Conservation (phyloP, 1,284 basidiomycete species). For the Thecaphora frezii region DNA sequence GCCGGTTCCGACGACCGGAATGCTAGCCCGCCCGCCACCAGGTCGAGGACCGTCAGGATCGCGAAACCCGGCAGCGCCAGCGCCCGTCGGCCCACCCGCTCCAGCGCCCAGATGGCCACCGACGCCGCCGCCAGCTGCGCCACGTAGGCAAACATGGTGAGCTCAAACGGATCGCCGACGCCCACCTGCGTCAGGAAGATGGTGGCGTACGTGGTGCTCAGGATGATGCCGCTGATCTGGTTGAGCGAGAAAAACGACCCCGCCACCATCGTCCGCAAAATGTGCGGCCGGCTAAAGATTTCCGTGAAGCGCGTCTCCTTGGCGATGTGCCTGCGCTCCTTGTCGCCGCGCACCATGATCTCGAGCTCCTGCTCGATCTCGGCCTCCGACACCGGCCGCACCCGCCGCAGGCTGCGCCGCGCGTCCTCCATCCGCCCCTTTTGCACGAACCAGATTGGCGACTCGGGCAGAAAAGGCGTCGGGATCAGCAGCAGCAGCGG, state of each 20-base stretch:
- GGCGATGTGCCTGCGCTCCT: conserved; percentile 30
- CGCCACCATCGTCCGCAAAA: conserved; percentile 39
- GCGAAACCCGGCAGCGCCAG: conserved; percentile 41
- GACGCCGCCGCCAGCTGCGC: conserved; percentile 35
- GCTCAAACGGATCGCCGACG: conserved; percentile 36
- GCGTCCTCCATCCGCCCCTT: conserved; percentile 43
- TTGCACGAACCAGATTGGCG: conserved; percentile 39
- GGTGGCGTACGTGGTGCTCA: conserved; percentile 45
- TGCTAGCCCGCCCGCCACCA: conserved; percentile 31
- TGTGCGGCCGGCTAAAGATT: conserved; percentile 38
- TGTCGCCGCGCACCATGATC: conserved; percentile 32
- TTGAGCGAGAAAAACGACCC: conserved; percentile 48
- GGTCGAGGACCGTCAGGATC: conserved; percentile 34
- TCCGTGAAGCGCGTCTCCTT: conserved; percentile 36
- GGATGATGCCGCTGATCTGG: conserved; percentile 46
- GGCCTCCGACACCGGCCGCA: conserved; percentile 25
- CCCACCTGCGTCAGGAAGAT: conserved; percentile 42
- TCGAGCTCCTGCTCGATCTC: conserved; percentile 40
- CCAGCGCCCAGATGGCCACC: conserved; percentile 41
- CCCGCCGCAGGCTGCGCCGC: conserved; percentile 19
- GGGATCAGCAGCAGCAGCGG: conserved; percentile 31
- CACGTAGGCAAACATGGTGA: conserved; percentile 37
- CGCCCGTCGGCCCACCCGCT: conserved; percentile 37
- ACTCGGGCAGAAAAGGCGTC: conserved; percentile 36
- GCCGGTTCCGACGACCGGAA: conserved; percentile 14